Base-by-base conservation (phyloP, 2,329 filamentous ascomycete species). In the Paecilomyces variotii region DNA sequence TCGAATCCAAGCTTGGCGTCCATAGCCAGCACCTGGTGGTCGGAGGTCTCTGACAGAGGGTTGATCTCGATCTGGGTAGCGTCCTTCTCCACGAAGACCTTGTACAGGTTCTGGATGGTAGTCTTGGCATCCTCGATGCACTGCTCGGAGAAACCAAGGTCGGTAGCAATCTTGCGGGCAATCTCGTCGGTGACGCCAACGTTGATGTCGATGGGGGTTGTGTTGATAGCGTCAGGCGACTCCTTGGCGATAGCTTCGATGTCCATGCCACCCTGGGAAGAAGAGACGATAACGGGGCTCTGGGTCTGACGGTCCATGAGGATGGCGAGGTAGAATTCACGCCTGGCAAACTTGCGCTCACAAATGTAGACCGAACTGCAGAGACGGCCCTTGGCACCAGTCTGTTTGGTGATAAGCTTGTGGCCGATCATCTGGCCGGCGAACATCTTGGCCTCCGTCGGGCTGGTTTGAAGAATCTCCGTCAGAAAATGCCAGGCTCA, bases 21-120 rank as follows among this genome's bases (percentile, higher is more conserved):
- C 94, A 99, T 99, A 80, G 91, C 95, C 72, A 99, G 85, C 58
- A 99, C 94, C 81, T 96, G 85, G 84, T 97, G 93, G 80, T 99
- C 94, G 57, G 90, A 95, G 63, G 94, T 99, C 84, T 99, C 94
- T 57, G 91, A 96, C 54, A 99, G 86, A 63, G 94, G 94, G 85
- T 99, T 99, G 82, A 99, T 99, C 82, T 99, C 94, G 73, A 99
- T 97, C 82, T 99, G 94, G 62, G 94, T 99, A 60, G 93, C 90
- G 78, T 99, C 94, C 81, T 91, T 95, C 82, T 99, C 94, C 81
- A 89, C 87, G 84, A 99, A 99, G 79, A 97, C 89, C 82, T 91
- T 88, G 88, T 99, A 99, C 65, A 99, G 87, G 82, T 97, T 97
- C 84, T 99, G 89, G 80, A 99, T 96, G 65, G 91, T 96, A 74